Evolutionary conservation across 495 filamentous ascomycete species (phyloP).

Genomic region (Lindgomyces ingoldianus): DNA sequence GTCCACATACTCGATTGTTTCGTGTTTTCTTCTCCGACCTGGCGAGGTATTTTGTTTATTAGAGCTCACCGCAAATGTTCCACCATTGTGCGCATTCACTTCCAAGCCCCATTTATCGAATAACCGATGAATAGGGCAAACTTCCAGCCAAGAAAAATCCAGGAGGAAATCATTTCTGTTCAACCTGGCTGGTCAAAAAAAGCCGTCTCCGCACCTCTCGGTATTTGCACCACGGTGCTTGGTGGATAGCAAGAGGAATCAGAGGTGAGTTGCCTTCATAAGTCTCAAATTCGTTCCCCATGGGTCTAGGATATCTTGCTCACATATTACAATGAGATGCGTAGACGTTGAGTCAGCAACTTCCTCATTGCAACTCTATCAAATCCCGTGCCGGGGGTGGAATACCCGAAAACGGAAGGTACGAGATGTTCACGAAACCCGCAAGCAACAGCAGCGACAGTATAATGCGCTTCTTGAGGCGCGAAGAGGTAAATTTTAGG

Average conservation of each 20-base stretch:
- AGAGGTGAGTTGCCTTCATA: neutral
- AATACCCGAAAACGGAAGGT: neutral
- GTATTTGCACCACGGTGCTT: constrained; percentile 3
- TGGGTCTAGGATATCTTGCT: neutral
- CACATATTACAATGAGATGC: too few relatives aligned
- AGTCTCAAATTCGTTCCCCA: neutral
- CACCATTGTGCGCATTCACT: too few relatives aligned
- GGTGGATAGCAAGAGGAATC: neutral
- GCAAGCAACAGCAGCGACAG: neutral
- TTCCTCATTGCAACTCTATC: neutral
- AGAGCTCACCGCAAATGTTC: too few relatives aligned
- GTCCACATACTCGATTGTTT: too few relatives aligned
- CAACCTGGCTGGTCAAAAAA: constrained; percentile 5
- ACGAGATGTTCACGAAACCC: neutral
- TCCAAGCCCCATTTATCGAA: too few relatives aligned
- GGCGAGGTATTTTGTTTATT: too few relatives aligned
- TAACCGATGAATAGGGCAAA: too few relatives aligned
- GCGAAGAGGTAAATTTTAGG: neutral
- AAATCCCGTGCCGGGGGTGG: neutral
- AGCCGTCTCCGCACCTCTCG: constrained; percentile 2
- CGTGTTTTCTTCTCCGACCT: too few relatives aligned
- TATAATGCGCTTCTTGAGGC: neutral
- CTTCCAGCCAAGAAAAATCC: neutral
- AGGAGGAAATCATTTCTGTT: neutral
- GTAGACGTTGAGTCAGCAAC: neutral